phyloP scores from a whole-genome alignment of 495 filamentous ascomycete species.

The Pseudevernia furfuracea region DNA sequence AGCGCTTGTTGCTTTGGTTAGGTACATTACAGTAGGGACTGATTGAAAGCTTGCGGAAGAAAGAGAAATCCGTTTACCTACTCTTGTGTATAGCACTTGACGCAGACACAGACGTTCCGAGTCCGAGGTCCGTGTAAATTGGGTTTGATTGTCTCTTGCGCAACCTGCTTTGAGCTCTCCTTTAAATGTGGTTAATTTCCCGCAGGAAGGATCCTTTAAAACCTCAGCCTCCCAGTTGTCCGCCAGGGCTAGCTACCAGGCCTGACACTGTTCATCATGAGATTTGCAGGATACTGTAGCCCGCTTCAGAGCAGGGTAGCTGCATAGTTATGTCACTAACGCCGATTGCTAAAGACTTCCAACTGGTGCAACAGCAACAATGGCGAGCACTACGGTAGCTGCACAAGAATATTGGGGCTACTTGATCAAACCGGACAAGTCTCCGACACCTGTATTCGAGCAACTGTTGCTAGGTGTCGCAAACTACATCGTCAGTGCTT shows the following conservation, averaged over 20 bases:
- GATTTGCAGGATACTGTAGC: not conserved
- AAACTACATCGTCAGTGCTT: constrained; percentile 64
- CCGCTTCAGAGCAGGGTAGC: not conserved
- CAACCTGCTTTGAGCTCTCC: constrained; percentile 1
- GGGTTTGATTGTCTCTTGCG: not conserved
- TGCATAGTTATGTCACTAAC: constrained; percentile 11
- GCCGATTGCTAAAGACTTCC: not conserved
- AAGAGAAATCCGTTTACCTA: too few relatives aligned
- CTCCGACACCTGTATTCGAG: constrained; percentile 66
- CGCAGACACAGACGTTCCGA: not conserved
- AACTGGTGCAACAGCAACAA: constrained; percentile 4
- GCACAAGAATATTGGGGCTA: constrained; percentile 63
- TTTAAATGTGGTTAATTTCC: constrained; percentile 7
- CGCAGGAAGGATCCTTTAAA: not conserved
- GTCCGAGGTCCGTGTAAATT: not conserved
- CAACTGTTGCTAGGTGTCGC: constrained; percentile 72
- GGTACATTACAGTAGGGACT: not conserved
- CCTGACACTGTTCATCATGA: not conserved
- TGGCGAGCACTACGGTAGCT: constrained; percentile 12
- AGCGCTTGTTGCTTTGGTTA: too few relatives aligned
- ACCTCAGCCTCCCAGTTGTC: not conserved
- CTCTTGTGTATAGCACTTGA: too few relatives aligned
- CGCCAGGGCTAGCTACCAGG: not conserved
- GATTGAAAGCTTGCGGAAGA: not conserved
- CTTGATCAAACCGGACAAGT: constrained; percentile 73